phyloP scores from a whole-genome alignment of 768 basidiomycete genomes.

The Pholiota microspora region DNA sequence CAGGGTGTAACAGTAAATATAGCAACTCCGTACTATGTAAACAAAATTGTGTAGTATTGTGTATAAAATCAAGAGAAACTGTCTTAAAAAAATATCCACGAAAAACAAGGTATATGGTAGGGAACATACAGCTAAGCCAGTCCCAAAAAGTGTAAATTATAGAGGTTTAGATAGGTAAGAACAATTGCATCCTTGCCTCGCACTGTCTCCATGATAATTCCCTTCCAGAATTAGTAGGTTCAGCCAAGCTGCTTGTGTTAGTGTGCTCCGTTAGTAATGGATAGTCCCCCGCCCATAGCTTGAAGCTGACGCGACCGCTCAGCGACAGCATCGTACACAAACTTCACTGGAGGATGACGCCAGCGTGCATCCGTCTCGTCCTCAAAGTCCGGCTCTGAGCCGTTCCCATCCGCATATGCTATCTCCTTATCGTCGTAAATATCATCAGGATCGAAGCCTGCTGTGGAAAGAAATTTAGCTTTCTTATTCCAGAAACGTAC shows the following conservation, averaged over 20 bases:
- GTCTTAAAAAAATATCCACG: not conserved
- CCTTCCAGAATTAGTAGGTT: not conserved
- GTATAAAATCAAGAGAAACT: no score
- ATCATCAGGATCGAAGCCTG: constrained; percentile 59
- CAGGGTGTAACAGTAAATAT: not conserved
- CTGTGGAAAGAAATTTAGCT: not conserved
- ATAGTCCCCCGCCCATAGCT: constrained; percentile 30
- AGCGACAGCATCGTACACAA: constrained; percentile 92
- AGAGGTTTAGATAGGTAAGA: constrained; percentile 2
- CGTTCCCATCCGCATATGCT: constrained; percentile 31
- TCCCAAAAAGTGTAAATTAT: constrained; percentile 1
- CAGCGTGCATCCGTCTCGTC: constrained; percentile 33
- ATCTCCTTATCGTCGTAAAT: constrained; percentile 45
- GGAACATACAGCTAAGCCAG: not conserved
- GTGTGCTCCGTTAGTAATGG: constrained; percentile 13
- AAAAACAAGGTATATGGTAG: constrained; percentile 5
- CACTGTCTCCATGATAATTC: not conserved
- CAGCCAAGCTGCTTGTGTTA: not conserved
- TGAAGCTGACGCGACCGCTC: constrained; percentile 70
- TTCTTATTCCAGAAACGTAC: not conserved
- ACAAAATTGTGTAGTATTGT: no score
- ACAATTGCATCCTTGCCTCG: not conserved
- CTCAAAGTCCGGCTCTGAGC: constrained; percentile 51
- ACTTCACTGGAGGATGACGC: constrained; percentile 54
- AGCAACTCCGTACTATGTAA: no score